These are phyloP conservation scores for Stephanodiscus minutulus DNA, from an alignment of 108 stramenopile species.

Conservation along the genomic window DNA sequence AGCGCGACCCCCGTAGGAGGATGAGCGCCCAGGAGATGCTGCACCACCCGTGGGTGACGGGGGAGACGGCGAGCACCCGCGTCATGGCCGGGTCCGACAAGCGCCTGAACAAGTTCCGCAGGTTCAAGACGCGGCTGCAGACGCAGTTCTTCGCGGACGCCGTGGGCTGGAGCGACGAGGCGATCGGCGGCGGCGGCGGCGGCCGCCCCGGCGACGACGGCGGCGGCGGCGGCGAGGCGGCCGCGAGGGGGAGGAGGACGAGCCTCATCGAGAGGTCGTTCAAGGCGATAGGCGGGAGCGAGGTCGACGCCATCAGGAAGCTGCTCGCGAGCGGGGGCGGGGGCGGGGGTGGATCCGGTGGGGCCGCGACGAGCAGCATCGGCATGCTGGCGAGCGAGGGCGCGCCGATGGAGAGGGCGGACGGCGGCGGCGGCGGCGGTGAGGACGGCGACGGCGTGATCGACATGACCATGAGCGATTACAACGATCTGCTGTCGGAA, in stretches of 20 bases:
- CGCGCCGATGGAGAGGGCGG: slow-evolving; percentile 6
- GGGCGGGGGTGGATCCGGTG: background rate
- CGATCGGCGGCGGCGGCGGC: too few species aligned
- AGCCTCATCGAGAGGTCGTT: slow-evolving; percentile 79
- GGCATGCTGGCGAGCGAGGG: slow-evolving; percentile 22
- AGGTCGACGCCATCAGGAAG: slow-evolving; percentile 15
- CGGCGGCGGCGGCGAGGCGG: slow-evolving; percentile 49
- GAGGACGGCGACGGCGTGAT: slow-evolving; percentile 46
- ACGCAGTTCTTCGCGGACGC: slow-evolving; percentile 75
- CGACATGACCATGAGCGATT: slow-evolving; percentile 68
- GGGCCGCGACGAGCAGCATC: background rate
- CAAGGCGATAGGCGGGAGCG: slow-evolving; percentile 58
- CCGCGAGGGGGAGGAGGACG: slow-evolving; percentile 53
- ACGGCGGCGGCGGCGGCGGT: slow-evolving; percentile 31
- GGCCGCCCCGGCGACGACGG: too few species aligned
- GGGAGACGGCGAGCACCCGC: slow-evolving; percentile 71
- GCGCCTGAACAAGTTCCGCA: slow-evolving; percentile 55
- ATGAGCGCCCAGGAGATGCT: slow-evolving; percentile 81
- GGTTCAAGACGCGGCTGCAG: slow-evolving; percentile 68
- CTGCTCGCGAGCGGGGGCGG: background rate
- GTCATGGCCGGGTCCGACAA: slow-evolving; percentile 74
- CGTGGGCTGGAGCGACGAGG: slow-evolving; percentile 57
- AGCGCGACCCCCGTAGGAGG: slow-evolving; percentile 64
- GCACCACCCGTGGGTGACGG: slow-evolving; percentile 89
- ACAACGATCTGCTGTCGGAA: slow-evolving; percentile 69